Conservation (phyloP, 371 early-diverging fungal genomes). For the Mucor plumbeus region DNA sequence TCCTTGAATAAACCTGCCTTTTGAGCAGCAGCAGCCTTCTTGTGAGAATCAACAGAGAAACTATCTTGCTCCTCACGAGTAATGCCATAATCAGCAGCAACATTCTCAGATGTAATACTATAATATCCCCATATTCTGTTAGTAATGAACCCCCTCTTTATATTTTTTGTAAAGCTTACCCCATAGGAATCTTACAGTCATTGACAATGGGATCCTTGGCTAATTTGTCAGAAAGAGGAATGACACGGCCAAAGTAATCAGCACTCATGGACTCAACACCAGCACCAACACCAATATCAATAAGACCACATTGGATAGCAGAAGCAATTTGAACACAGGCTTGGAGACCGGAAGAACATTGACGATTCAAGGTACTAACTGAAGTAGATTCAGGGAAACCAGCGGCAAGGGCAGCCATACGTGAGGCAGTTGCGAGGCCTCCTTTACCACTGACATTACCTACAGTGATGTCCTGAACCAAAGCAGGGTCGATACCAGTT, state of each 20-base stretch:
- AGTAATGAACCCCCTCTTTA: not conserved
- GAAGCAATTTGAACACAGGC: slow-evolving; percentile 90
- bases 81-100: slow-evolving; percentile 85
- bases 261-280: slow-evolving; percentile 98
- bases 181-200: slow-evolving; percentile 90
- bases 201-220: slow-evolving; percentile 65
- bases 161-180: slow-evolving; percentile 42
- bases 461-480: slow-evolving; percentile 95
- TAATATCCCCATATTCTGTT: not conserved
- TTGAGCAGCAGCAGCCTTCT: slow-evolving; percentile 87
- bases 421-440: slow-evolving; percentile 84
- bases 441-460: slow-evolving; percentile 95
- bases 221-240: slow-evolving; percentile 74
- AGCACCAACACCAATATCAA: slow-evolving; percentile 96
- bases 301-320: slow-evolving; percentile 90
- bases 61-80: slow-evolving; percentile 88
- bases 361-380: slow-evolving; percentile 93
- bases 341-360: slow-evolving; percentile 97
- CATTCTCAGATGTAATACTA: slow-evolving; percentile 95
- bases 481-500: slow-evolving; percentile 85
- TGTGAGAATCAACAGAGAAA: slow-evolving; percentile 84
- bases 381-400: slow-evolving; percentile 91
- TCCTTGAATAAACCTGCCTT: slow-evolving; percentile 89
- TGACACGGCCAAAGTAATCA: slow-evolving; percentile 76
- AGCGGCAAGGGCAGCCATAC: slow-evolving; percentile 96